These are phyloP conservation scores for Dorcoceras hygrometricum DNA, from an alignment of 257 asterid genomes.

Conservation along the genomic window DNA sequence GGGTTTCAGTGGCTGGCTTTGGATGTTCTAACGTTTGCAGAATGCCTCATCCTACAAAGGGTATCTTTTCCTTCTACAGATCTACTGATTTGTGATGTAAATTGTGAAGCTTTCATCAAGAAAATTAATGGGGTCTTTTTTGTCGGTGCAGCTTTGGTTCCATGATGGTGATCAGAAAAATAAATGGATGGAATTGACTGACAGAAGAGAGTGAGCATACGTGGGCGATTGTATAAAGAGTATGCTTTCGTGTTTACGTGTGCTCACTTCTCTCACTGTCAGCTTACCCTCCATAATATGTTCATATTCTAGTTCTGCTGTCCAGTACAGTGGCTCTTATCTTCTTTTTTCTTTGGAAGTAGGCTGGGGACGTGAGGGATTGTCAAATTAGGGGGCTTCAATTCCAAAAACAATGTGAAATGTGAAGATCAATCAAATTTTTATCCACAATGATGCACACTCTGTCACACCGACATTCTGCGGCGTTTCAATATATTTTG, in stretches of 20 bases:
- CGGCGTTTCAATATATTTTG: not conserved
- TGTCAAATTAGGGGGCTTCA: too few species aligned
- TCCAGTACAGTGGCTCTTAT: too few species aligned
- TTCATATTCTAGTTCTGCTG: too few species aligned
- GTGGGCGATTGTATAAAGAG: constrained; percentile 41
- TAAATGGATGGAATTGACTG: constrained; percentile 29
- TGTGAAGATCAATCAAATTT: not conserved
- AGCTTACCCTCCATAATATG: constrained; percentile 2
- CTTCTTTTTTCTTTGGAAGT: constrained; percentile 3
- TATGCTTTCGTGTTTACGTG: constrained; percentile 35
- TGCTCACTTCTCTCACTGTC: constrained; percentile 57
- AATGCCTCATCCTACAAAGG: not conserved
- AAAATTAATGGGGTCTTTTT: not conserved
- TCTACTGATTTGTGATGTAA: not conserved
- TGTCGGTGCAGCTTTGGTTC: not conserved
- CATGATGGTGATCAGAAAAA: not conserved
- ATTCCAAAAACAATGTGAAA: constrained; percentile 16
- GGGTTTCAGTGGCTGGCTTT: not conserved
- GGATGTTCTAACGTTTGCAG: not conserved
- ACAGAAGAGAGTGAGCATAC: constrained; percentile 68
- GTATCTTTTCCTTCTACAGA: not conserved
- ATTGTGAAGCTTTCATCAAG: not conserved
- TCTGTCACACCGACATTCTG: not conserved
- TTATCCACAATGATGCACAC: constrained; percentile 20
- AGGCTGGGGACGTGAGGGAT: too few species aligned